Evolutionary conservation across 768 basidiomycete genomes (phyloP).

Genomic region (Lactarius tabidus): DNA sequence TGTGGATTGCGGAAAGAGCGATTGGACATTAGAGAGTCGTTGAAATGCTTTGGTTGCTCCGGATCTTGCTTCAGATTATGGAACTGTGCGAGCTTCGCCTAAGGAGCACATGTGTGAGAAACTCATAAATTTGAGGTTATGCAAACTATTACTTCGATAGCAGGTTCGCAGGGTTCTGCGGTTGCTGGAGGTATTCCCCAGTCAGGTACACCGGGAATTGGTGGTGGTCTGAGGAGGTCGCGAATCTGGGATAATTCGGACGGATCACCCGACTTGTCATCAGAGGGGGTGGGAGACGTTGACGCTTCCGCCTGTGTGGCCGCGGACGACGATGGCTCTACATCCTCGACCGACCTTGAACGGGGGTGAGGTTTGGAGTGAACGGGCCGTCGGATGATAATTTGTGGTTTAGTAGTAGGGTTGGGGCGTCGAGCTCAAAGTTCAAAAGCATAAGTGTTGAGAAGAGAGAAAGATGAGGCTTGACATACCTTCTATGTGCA

Average conservation of each 20-base stretch:
- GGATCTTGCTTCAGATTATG: constrained; percentile 63
- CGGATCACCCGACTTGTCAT: constrained; percentile 6
- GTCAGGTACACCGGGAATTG: constrained; percentile 58
- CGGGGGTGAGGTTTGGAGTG: constrained; percentile 25
- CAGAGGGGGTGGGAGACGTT: constrained; percentile 11
- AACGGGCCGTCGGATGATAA: constrained; percentile 21
- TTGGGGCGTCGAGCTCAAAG: constrained; percentile 12
- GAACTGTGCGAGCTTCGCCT: constrained; percentile 84
- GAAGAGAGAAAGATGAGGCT: background rate
- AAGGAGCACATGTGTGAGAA: background rate
- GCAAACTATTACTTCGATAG: constrained; percentile 47
- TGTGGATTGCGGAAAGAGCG: constrained; percentile 95
- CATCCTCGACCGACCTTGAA: constrained; percentile 17
- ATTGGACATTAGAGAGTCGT: constrained; percentile 90
- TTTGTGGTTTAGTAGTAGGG: constrained; percentile 22
- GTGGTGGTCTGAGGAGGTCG: constrained; percentile 54
- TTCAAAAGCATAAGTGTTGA: background rate
- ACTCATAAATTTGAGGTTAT: background rate
- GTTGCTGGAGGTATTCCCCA: constrained; percentile 75
- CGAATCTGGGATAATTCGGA: constrained; percentile 52
- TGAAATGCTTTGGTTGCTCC: constrained; percentile 78
- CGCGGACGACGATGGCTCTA: constrained; percentile 1
- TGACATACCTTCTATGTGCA: constrained; percentile 20
- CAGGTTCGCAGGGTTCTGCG: constrained; percentile 53
- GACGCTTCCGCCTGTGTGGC: constrained; percentile 8